Evolutionary conservation across 2,329 filamentous ascomycete species (phyloP).

Genomic region (Colletotrichum kahawae): DNA sequence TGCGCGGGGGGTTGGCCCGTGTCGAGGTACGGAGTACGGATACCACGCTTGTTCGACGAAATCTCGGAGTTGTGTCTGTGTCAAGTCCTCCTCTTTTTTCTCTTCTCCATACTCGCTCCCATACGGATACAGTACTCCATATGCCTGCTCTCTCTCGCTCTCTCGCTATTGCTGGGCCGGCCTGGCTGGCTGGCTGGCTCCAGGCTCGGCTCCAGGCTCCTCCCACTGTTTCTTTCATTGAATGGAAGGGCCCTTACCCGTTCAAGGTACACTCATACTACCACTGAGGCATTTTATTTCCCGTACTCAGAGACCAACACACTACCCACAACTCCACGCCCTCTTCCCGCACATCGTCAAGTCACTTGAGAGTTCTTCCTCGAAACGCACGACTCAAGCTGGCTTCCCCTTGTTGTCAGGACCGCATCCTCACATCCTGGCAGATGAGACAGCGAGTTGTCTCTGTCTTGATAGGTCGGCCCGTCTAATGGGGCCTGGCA

Average conservation of each 20-base stretch:
- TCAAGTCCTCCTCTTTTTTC: constrained; percentile 9
- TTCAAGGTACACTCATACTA: constrained; percentile 7
- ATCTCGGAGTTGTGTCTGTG: constrained; percentile 18
- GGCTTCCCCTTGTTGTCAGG: constrained; percentile 22
- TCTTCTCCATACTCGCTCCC: neutral
- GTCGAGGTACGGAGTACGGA: neutral
- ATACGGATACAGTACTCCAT: neutral
- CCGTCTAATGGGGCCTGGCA: constrained; percentile 21
- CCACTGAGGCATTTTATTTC: constrained; percentile 21
- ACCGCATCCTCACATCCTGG: constrained; percentile 19
- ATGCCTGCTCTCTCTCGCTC: neutral
- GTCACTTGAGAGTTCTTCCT: constrained; percentile 21
- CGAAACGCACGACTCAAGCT: constrained; percentile 23
- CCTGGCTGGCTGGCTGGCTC: neutral
- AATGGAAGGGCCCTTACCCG: neutral
- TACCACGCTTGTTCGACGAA: constrained; percentile 10
- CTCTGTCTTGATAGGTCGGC: constrained; percentile 23
- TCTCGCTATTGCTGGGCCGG: neutral
- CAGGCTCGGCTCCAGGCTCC: neutral
- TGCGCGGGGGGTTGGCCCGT: constrained; percentile 11
- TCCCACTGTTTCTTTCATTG: neutral
- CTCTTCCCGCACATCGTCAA: constrained; percentile 3
- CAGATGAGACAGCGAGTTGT: constrained; percentile 22
- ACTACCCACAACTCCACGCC: constrained; percentile 4
- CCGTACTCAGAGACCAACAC: neutral